Evolutionary conservation across 345 rosid species (phyloP).

Genomic region (Nephelium lappaceum): DNA sequence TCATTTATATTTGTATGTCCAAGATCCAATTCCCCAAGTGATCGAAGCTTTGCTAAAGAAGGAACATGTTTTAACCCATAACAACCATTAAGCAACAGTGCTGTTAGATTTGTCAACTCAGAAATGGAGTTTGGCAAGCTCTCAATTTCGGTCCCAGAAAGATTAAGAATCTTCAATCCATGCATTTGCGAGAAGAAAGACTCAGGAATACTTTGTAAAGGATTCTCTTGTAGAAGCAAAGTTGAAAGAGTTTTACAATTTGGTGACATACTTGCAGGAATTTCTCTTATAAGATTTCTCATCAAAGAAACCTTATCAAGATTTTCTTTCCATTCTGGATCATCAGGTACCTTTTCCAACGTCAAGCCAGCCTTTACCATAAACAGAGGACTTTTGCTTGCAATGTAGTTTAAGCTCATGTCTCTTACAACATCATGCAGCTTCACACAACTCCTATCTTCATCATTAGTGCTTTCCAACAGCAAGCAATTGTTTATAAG

Average conservation of each 20-base stretch:
- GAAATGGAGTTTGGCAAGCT: slow-evolving; percentile 15
- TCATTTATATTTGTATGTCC: background rate
- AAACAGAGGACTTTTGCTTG: background rate
- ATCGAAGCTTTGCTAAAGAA: background rate
- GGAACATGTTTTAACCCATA: background rate
- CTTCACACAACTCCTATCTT: background rate
- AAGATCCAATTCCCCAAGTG: background rate
- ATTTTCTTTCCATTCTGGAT: slow-evolving; percentile 12
- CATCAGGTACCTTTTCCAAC: slow-evolving; percentile 6
- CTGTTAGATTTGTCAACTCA: background rate
- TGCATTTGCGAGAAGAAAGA: slow-evolving; percentile 15
- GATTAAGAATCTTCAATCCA: slow-evolving; percentile 23
- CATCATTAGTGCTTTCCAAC: background rate
- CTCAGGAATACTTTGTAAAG: background rate
- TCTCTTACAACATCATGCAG: slow-evolving; percentile 35
- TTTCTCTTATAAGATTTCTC: background rate
- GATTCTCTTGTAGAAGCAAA: slow-evolving; percentile 15
- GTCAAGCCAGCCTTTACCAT: slow-evolving; percentile 7
- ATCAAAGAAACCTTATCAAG: slow-evolving; percentile 23
- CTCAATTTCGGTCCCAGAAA: background rate
- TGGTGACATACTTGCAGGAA: slow-evolving; percentile 1
- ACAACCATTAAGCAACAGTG: background rate
- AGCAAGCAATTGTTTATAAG: slow-evolving; percentile 21
- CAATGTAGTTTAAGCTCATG: slow-evolving; percentile 24
- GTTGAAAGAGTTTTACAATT: slow-evolving; percentile 21